Conservation (phyloP, 2,329 filamentous ascomycete genomes). For the Cladophialophora exuberans region DNA sequence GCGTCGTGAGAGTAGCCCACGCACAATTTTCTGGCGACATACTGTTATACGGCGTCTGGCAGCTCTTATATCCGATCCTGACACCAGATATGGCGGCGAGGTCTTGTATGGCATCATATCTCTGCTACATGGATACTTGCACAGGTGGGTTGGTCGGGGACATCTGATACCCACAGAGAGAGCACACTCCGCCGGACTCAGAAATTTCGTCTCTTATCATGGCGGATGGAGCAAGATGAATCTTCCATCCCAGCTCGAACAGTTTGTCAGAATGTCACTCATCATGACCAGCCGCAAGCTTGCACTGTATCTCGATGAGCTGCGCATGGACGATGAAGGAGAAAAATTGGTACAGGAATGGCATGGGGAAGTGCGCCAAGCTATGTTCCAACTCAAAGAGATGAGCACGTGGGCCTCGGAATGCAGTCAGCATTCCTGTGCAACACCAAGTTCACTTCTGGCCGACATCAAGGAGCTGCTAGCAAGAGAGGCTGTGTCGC, state of each 20-base stretch:
- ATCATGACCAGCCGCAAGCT: constrained; percentile 5
- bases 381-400: background rate
- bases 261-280: constrained; percentile 9
- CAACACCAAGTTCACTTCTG: background rate
- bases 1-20: background rate
- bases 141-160: background rate
- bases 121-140: constrained; percentile 5
- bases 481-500: background rate
- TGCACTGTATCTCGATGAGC: background rate
- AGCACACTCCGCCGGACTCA: constrained; percentile 6
- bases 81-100: constrained; percentile 1
- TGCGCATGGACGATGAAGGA: background rate
- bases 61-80: constrained; percentile 1
- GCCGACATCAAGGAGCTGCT: background rate
- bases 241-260: background rate
- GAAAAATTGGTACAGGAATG: background rate
- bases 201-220: background rate
- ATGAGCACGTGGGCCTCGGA: constrained; percentile 2
- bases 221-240: background rate
- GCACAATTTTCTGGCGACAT: constrained; percentile 9
- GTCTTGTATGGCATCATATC: constrained; percentile 6
- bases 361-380: background rate
- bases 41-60: constrained; percentile 1
- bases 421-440: background rate
- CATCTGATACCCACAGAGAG: background rate